Evolutionary conservation across 176 grass and related monocot genomes (phyloP), one percentile per base, ranked within the genome.

Genomic region (Juncus inflexus): DNA sequence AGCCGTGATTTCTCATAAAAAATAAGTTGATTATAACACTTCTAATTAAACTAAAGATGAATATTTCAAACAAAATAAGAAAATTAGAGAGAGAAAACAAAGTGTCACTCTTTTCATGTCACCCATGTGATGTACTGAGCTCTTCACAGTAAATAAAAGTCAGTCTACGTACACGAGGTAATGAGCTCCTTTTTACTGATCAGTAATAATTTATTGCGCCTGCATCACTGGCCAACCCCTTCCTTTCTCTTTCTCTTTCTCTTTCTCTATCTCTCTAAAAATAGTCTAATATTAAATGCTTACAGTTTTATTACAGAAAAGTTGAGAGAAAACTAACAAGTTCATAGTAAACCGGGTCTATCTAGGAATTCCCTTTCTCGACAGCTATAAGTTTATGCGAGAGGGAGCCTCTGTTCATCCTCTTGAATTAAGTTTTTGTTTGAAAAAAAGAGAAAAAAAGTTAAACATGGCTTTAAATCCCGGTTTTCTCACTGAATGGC

Each of bases 401-500:
- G n/a, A 56, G 7, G 5, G 50, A 12, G 3, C 47, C 50, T 57
- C 5, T 57, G 54, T 58, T 37, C 4, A 69, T 39, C 11, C 11
- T 15, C 40, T 28, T 28, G 19, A 28, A 47, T 9, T 9, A 9
- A 47, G 43, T 47, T 47, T 47, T 47, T 47, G 43, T 47, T 47
- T 47, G 43, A 47, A 47, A 47, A 9, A 49, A 69, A 69, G 13
- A 60, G 15, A 12, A 7, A 40, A 47, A 12, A 67, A 57, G 2
- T 41, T 45, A 8, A 72, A 50, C 55, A 96, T 96, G 90, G 90
- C 90, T 77, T 84, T 86, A 16, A 86, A 86, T 60, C 86, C 90
- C 12, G 90, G 90, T 50, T 64, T 82, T 53, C 83, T 95, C 78
- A 95, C 75, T 12, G 83, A 87, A 68, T 95, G 90, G 90, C 90